phyloP scores from a whole-genome alignment of 192 early-diverging fungal species.

The Dispira parvispora region DNA sequence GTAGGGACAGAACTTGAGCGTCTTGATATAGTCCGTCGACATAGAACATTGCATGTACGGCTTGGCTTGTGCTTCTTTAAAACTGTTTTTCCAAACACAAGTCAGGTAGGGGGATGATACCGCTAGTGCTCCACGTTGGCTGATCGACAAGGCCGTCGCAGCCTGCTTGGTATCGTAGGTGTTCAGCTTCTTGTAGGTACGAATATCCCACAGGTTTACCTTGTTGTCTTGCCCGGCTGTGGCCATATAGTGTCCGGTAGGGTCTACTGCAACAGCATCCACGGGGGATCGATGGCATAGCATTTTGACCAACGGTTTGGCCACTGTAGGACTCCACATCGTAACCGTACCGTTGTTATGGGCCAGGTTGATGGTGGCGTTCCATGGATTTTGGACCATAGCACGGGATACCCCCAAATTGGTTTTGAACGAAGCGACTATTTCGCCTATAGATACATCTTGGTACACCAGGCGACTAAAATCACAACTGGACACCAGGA shows the following conservation, averaged over 20 bases:
- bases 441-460: constrained; percentile 78
- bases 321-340: constrained; percentile 77
- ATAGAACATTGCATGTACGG: constrained; percentile 81
- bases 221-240: constrained; percentile 80
- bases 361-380: constrained; percentile 81
- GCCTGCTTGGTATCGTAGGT: constrained; percentile 64
- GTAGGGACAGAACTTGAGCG: constrained; percentile 74
- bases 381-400: constrained; percentile 84
- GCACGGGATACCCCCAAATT: constrained; percentile 58
- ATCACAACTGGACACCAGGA: constrained; percentile 69
- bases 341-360: constrained; percentile 80
- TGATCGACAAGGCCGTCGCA: constrained; percentile 64
- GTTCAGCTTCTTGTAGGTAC: constrained; percentile 62
- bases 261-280: constrained; percentile 68
- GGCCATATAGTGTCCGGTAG: constrained; percentile 66
- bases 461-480: constrained; percentile 76
- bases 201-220: constrained; percentile 87
- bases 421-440: constrained; percentile 63
- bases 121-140: constrained; percentile 66
- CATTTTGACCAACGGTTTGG: constrained; percentile 81
- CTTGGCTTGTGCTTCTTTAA: constrained; percentile 48
- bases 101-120: constrained; percentile 70
- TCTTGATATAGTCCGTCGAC: constrained; percentile 29
- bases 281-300: constrained; percentile 81
- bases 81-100: constrained; percentile 78